Evolutionary conservation across 2,329 filamentous ascomycete genomes (phyloP), one percentile per base, ranked within the genome.

Genomic region (Ceratocystis harringtonii): DNA sequence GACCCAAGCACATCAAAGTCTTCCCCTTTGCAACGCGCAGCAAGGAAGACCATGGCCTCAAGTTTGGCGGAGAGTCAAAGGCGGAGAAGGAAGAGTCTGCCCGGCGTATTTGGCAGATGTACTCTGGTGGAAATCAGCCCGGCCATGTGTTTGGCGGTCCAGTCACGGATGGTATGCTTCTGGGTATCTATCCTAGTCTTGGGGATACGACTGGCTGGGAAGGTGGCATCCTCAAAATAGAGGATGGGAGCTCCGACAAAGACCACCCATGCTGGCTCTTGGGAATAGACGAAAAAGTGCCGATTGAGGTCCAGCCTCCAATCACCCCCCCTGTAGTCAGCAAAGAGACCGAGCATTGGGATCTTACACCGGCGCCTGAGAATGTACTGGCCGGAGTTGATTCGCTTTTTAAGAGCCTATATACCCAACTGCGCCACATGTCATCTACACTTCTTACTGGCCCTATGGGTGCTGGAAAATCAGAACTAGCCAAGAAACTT

Each of bases 381-480:
- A 83, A 87, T 8, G 73, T 80, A 2, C 78, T 99, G 69, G 90
- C 97, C 19, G 92, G 92, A 1, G 92, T 97, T 66, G 90, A 97
- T 70, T 77, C 81, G 1, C 77, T 95, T 0, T 81, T 96, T 32
- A 79, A 82, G 5, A 85, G 90, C 69, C 79, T 95, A 22, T 80
- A 87, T 67, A 86, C 84, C 1, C 89, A 95, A 70, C 78, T 99
- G 3, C 84, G 86, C 0, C 89, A 95, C 70, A 84, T 89, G 69
- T 96, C 92, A 0, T 97, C 94, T 0, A 89, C 96, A 0, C 79
- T 99, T 28, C 75, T 99, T 55, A 95, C 91, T 0, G 94, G 94
- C 48, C 90, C 89, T 0, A 83, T 96, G 69, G 94, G 94, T 0
- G 87, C 92, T 25, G 94, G 94, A 30, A 99, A 99, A 76, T 91